These are phyloP conservation scores for Boechera stricta DNA, from an alignment of 345 rosid species.

Conservation along the genomic window DNA sequence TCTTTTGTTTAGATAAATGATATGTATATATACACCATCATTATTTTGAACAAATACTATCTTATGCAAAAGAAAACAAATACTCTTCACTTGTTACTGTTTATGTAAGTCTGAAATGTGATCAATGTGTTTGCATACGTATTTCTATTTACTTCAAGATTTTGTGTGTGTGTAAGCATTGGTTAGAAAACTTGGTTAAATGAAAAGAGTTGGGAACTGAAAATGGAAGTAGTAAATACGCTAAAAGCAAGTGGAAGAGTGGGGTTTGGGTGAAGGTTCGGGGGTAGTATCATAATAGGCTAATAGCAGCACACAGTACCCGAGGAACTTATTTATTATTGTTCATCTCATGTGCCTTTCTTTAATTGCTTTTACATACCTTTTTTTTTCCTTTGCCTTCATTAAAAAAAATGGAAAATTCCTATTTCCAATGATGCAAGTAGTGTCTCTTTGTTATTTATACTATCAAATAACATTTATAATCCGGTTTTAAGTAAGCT, in stretches of 20 bases:
- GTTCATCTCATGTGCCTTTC: constrained; percentile 26
- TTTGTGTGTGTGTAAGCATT: background rate
- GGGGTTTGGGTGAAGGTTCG: constrained; percentile 27
- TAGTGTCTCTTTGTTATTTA: background rate
- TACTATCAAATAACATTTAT: background rate
- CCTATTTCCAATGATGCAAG: background rate
- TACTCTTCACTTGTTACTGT: background rate
- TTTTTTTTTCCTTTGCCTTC: constrained; percentile 6
- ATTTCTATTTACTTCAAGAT: background rate
- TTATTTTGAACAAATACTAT: background rate
- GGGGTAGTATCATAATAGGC: background rate
- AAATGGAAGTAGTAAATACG: constrained; percentile 15
- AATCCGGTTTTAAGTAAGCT: background rate
- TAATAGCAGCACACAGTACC: constrained; percentile 6
- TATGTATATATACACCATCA: constrained; percentile 3
- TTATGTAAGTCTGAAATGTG: constrained; percentile 12
- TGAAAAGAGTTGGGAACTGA: background rate
- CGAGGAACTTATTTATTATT: constrained; percentile 15
- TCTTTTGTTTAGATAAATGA: constrained; percentile 8
- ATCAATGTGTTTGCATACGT: background rate
- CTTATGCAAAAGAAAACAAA: background rate
- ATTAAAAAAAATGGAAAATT: background rate
- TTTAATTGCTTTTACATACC: constrained; percentile 25
- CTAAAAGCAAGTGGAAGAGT: constrained; percentile 8
- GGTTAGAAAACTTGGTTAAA: background rate